These are phyloP conservation scores for Exophiala oligosperma DNA, from an alignment of 2,329 filamentous ascomycete species.

Conservation along the genomic window DNA sequence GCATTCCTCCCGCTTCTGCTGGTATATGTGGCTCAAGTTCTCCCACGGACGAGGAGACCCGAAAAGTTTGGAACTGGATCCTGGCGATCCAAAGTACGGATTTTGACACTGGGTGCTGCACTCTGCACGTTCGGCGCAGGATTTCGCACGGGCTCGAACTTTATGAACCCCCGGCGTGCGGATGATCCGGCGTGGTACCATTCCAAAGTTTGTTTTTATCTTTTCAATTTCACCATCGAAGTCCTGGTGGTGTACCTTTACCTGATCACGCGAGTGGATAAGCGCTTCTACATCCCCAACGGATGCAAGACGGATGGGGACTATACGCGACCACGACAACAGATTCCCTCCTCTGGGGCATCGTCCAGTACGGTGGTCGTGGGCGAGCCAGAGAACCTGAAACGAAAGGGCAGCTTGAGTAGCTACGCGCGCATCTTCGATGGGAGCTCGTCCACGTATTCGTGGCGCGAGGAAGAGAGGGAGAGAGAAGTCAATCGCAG, in stretches of 20 bases:
- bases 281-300: conserved; percentile 72
- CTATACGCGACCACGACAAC: conserved; percentile 28
- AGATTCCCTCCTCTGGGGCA: no score
- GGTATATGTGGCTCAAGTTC: conserved; percentile 47
- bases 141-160: conserved; percentile 65
- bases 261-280: conserved; percentile 67
- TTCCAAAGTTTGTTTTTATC: conserved; percentile 70
- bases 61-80: conserved; percentile 68
- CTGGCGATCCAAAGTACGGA: conserved; percentile 64
- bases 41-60: conserved; percentile 44
- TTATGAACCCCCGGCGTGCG: conserved; percentile 49
- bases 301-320: conserved; percentile 51
- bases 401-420: neutral
- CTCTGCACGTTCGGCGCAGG: conserved; percentile 68
- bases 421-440: conserved; percentile 4
- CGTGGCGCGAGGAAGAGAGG: neutral
- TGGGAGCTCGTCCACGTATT: conserved; percentile 1
- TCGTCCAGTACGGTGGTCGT: neutral
- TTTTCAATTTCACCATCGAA: conserved; percentile 76
- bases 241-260: conserved; percentile 68
- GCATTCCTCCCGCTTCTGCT: conserved; percentile 67
- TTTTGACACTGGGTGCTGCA: conserved; percentile 59
- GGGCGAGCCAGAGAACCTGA: neutral
- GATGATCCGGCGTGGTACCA: conserved; percentile 68
- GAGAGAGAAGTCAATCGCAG: no score